phyloP scores from a whole-genome alignment of 345 rosid species.

The Eucalyptus pauciflora region DNA sequence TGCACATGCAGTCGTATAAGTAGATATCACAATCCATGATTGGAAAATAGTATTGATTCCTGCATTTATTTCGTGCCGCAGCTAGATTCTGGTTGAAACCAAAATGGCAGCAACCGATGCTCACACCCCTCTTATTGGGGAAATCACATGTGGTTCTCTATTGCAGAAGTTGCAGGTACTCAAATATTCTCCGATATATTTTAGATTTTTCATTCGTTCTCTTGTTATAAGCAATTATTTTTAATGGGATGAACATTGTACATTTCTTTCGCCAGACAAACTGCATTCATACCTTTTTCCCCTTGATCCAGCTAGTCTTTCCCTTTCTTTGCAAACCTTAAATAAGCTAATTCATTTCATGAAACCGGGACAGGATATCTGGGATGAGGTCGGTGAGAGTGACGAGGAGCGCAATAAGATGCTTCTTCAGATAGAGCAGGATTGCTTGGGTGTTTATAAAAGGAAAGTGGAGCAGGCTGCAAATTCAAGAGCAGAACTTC shows the following conservation, averaged over 20 bases:
- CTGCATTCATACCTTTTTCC: not conserved
- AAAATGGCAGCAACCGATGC: conserved; percentile 61
- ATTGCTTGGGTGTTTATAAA: conserved; percentile 82
- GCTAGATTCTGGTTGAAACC: not conserved
- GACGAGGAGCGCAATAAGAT: conserved; percentile 90
- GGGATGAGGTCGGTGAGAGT: conserved; percentile 98
- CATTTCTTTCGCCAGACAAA: not conserved
- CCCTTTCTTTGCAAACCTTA: not conserved
- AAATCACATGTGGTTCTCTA: conserved; percentile 72
- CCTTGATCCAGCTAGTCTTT: not conserved
- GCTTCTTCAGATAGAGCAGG: conserved; percentile 91
- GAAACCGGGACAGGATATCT: conserved; percentile 52
- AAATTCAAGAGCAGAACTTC: conserved; percentile 76
- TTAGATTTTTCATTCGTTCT: not conserved
- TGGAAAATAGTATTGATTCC: not conserved
- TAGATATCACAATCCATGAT: not conserved
- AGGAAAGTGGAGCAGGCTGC: conserved; percentile 85
- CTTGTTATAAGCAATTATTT: not conserved
- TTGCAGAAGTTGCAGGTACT: conserved; percentile 82
- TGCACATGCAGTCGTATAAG: not conserved
- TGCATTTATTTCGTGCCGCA: not conserved
- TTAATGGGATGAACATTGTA: not conserved
- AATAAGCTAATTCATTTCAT: not conserved
- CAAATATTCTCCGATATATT: not conserved
- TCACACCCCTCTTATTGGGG: conserved; percentile 70